These are phyloP conservation scores for Phytophthora multivora DNA, from an alignment of 352 stramenopile genomes.

Conservation along the genomic window DNA sequence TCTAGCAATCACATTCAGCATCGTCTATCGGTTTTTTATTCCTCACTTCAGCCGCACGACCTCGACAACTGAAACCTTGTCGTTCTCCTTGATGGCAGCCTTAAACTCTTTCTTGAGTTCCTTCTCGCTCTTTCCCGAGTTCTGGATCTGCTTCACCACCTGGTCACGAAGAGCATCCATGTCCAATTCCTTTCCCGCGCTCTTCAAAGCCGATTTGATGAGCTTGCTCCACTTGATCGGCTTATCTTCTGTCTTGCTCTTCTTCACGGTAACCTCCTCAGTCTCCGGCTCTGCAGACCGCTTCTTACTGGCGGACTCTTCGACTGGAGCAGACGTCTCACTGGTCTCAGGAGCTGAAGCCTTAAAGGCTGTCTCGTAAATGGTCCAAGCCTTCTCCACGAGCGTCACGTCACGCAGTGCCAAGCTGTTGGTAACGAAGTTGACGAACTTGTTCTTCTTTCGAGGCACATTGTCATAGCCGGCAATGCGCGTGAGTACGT, in stretches of 20 bases:
- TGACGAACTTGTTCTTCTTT: conserved; percentile 94
- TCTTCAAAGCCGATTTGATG: conserved; percentile 64
- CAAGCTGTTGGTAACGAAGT: conserved; percentile 91
- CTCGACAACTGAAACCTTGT: conserved; percentile 54
- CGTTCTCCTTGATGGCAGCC: conserved; percentile 41
- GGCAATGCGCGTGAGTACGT: conserved; percentile 76
- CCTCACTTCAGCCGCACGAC: conserved; percentile 49
- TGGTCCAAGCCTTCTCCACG: conserved; percentile 70
- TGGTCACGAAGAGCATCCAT: conserved; percentile 52
- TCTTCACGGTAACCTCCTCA: conserved; percentile 41
- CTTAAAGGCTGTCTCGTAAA: conserved; percentile 76
- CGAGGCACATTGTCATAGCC: conserved; percentile 91
- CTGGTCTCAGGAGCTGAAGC: conserved; percentile 30
- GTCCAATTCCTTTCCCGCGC: conserved; percentile 54
- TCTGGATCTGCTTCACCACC: conserved; percentile 49
- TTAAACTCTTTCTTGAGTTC: conserved; percentile 75
- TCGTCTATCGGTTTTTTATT: conserved; percentile 50
- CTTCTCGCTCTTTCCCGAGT: conserved; percentile 62
- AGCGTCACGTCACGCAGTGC: conserved; percentile 47
- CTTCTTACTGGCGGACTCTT: conserved; percentile 47
- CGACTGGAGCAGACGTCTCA: neutral
- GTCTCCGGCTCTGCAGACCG: conserved; percentile 41
- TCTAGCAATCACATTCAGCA: conserved; percentile 54
- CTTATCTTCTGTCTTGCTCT: conserved; percentile 52
- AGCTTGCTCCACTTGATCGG: conserved; percentile 77